These are phyloP conservation scores for Thymus quinquecostatus DNA, from an alignment of 257 asterid genomes.

Conservation along the genomic window DNA sequence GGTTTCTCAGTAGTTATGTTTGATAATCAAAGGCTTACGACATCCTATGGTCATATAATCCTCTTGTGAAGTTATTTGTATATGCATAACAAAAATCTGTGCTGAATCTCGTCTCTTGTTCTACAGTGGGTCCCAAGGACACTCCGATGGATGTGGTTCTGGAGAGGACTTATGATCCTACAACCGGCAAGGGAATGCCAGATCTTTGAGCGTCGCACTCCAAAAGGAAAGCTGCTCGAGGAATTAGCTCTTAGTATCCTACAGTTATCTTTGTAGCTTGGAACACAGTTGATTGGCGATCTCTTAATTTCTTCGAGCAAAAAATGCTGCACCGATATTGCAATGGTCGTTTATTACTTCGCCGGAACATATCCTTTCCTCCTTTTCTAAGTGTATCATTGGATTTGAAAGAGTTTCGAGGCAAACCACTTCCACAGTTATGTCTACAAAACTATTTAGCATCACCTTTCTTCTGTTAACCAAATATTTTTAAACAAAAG, in stretches of 20 bases:
- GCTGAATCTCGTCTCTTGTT: slow-evolving; percentile 26
- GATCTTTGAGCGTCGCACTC: slow-evolving; percentile 49
- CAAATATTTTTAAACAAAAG: not conserved
- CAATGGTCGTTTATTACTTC: not conserved
- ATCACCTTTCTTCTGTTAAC: not conserved
- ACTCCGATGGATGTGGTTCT: slow-evolving; percentile 74
- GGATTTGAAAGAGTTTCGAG: slow-evolving; percentile 4
- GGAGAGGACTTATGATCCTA: slow-evolving; percentile 82
- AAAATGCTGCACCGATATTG: not conserved
- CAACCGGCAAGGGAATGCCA: slow-evolving; percentile 92
- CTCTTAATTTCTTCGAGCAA: not conserved
- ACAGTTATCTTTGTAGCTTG: slow-evolving; percentile 5
- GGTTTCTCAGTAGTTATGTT: not conserved
- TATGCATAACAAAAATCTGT: not conserved
- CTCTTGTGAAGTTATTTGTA: slow-evolving; percentile 1
- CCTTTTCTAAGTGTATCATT: not conserved
- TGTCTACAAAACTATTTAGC: not conserved
- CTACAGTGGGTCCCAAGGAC: slow-evolving; percentile 91
- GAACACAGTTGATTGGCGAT: slow-evolving; percentile 1
- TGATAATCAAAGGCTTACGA: slow-evolving; percentile 8
- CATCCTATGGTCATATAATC: not conserved
- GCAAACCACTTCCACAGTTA: not conserved
- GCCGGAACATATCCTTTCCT: not conserved
- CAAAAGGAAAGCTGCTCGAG: slow-evolving; percentile 20
- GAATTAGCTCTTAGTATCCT: slow-evolving; percentile 9